Evolutionary conservation across 2,329 filamentous ascomycete species (phyloP).

Genomic region (Sarocladium brachiariae): DNA sequence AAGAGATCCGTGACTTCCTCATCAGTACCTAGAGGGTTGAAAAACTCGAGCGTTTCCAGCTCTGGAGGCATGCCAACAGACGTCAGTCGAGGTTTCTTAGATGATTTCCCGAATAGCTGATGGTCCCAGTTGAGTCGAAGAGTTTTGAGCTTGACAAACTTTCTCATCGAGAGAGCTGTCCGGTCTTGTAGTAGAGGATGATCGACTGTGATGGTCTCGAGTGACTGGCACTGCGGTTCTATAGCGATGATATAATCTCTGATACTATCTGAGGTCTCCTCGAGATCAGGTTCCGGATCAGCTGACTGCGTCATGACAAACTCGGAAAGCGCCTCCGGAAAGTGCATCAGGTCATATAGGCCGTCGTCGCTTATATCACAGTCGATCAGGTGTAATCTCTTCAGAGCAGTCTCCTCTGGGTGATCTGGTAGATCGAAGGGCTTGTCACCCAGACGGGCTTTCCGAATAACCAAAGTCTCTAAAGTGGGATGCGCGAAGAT

Average conservation of each 20-base stretch:
- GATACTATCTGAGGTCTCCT: conserved; percentile 40
- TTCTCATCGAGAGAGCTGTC: conserved; percentile 35
- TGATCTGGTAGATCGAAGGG: conserved; percentile 42
- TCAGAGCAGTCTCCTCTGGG: conserved; percentile 38
- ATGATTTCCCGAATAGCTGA: conserved; percentile 39
- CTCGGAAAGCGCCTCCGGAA: conserved; percentile 36
- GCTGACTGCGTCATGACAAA: conserved; percentile 40
- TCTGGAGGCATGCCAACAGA: conserved; percentile 40
- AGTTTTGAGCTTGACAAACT: conserved; percentile 33
- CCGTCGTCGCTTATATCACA: conserved; percentile 42
- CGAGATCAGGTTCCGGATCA: conserved; percentile 32
- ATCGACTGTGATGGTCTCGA: conserved; percentile 39
- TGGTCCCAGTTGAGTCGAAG: conserved; percentile 40
- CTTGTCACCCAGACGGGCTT: conserved; percentile 38
- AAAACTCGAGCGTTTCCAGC: conserved; percentile 38
- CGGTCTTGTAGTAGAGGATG: conserved; percentile 31
- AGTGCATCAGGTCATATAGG: conserved; percentile 30
- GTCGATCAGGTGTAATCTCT: conserved; percentile 38
- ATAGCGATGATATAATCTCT: conserved; percentile 40
- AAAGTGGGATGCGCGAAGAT: conserved; percentile 44
- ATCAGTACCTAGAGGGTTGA: conserved; percentile 37
- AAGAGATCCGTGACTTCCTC: conserved; percentile 40
- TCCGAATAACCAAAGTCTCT: conserved; percentile 35
- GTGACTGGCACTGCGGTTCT: conserved; percentile 31
- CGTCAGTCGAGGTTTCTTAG: conserved; percentile 36